Conservation (phyloP, 352 stramenopile species). For the Pythium sukuiense region DNA sequence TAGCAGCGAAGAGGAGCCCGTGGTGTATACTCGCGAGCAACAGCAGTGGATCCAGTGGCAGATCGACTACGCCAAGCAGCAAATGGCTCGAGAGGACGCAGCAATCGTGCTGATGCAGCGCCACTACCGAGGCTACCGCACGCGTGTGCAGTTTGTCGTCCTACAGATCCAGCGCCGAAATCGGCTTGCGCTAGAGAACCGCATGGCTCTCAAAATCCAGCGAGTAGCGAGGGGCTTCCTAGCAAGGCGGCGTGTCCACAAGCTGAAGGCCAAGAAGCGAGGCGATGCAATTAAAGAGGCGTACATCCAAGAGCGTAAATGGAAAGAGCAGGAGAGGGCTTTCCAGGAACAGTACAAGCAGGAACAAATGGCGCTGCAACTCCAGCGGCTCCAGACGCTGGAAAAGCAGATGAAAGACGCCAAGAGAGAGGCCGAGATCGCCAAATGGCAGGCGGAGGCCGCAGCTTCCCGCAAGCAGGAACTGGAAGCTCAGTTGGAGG, state of each 20-base stretch:
- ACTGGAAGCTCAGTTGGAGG: conserved; percentile 35
- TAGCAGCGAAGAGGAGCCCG: background rate
- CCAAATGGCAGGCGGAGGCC: conserved; percentile 49
- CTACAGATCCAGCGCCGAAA: conserved; percentile 39
- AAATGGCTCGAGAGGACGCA: conserved; percentile 42
- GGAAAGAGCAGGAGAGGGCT: conserved; percentile 47
- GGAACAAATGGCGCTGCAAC: conserved; percentile 59
- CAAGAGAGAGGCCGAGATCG: conserved; percentile 61
- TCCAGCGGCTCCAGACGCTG: conserved; percentile 41
- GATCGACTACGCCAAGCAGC: conserved; percentile 32
- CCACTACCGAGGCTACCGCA: conserved; percentile 48
- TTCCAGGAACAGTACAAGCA: conserved; percentile 62
- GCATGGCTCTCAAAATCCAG: conserved; percentile 39
- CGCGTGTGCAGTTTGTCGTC: conserved; percentile 42
- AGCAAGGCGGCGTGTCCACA: conserved; percentile 32
- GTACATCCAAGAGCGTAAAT: conserved; percentile 60
- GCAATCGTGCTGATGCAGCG: conserved; percentile 55
- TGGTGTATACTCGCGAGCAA: conserved; percentile 41
- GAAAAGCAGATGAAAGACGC: conserved; percentile 54
- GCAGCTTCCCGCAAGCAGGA: conserved; percentile 48
- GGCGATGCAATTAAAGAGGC: conserved; percentile 48
- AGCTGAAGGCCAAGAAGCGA: conserved; percentile 32
- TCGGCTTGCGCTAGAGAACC: conserved; percentile 32
- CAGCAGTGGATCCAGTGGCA: conserved; percentile 39
- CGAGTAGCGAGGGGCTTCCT: conserved; percentile 37